phyloP scores from a whole-genome alignment of 2,329 filamentous ascomycete genomes.

The Talaromyces sp. region DNA sequence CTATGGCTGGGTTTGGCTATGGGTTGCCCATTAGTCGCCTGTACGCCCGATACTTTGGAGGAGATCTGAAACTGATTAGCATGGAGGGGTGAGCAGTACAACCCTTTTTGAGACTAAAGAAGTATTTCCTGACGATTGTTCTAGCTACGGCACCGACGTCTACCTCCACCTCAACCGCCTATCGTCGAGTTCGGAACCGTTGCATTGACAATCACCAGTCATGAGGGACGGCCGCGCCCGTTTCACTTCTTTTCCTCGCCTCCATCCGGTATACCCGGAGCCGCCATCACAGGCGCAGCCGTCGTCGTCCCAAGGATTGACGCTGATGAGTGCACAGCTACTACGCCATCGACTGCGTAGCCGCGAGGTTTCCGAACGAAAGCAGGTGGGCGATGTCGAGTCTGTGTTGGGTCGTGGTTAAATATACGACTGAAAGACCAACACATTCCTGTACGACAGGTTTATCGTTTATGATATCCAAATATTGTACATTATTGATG shows the following conservation, averaged over 20 bases:
- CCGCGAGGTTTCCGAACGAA: slow-evolving; percentile 75
- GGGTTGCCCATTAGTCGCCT: slow-evolving; percentile 88
- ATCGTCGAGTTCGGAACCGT: slow-evolving; percentile 89
- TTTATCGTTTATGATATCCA: not conserved
- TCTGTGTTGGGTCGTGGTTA: slow-evolving; percentile 1
- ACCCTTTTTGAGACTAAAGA: not conserved
- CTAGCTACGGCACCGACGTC: slow-evolving; percentile 93
- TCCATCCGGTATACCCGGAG: slow-evolving; percentile 35
- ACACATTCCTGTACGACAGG: not conserved
- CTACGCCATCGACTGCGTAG: slow-evolving; percentile 67
- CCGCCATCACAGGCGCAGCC: slow-evolving; percentile 17
- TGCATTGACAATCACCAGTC: slow-evolving; percentile 90
- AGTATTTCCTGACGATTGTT: slow-evolving; percentile 11
- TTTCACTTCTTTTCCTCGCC: slow-evolving; percentile 37
- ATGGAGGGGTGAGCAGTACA: slow-evolving; percentile 78
- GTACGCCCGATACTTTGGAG: slow-evolving; percentile 95
- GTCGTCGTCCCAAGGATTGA: slow-evolving; percentile 46
- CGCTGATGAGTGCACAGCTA: slow-evolving; percentile 48
- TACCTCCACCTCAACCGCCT: slow-evolving; percentile 96
- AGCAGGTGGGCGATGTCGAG: slow-evolving; percentile 86
- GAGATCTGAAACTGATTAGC: slow-evolving; percentile 93
- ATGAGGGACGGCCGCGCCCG: slow-evolving; percentile 66
- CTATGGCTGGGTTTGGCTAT: slow-evolving; percentile 99
- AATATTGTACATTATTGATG: not conserved
- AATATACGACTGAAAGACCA: not conserved